Evolutionary conservation across 805 yeast species (phyloP), one percentile per base, ranked within the genome.

Genomic region (Monosporozyma yasuniensis): DNA sequence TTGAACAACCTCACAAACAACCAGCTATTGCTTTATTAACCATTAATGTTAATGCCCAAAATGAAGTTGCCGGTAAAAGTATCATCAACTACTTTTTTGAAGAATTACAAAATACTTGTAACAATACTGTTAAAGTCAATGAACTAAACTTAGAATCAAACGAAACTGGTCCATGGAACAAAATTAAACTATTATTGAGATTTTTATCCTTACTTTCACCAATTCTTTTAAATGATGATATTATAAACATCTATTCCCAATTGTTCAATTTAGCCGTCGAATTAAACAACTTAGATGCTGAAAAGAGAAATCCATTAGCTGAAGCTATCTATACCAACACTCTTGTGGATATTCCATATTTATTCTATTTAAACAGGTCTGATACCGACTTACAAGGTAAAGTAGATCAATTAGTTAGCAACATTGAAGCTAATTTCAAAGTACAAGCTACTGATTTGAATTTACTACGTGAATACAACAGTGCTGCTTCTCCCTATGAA

Each of bases 1-100:
- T 78, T 27, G 98, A 93, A 66, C 96, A 91, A 66, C 98, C 99
- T 0, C 96, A 90, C 54, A 93, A 90, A 64, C 77, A 84, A 52
- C 79, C 83, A 12, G 77, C 82, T n/a, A 66, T 91, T 50, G 77
- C 88, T 25, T 79, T 82, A 8, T 72, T 88, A 55, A 69, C 89
- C 4, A 75, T 83, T 59, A 71, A 81, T 21, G 80, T 87, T 44
- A 83, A 84, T 67, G 72, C 84, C 22, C 75, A 76, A 51, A 80
- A 79, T 64, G 75, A 78, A 34, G 70, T 77, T 37, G 81, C 87
- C 42, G 91, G 95, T 47, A 78, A 80, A 56, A 77, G 78, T 46
- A 77, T 87, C 11, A 66, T 87, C 22, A 89, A 84, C 54, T 84
- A 70, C 66, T 74, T 87, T 55, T 89, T 84, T 55, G 74, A 76